Conservation (phyloP, 805 yeast species). For the Saturnispora silvae region DNA sequence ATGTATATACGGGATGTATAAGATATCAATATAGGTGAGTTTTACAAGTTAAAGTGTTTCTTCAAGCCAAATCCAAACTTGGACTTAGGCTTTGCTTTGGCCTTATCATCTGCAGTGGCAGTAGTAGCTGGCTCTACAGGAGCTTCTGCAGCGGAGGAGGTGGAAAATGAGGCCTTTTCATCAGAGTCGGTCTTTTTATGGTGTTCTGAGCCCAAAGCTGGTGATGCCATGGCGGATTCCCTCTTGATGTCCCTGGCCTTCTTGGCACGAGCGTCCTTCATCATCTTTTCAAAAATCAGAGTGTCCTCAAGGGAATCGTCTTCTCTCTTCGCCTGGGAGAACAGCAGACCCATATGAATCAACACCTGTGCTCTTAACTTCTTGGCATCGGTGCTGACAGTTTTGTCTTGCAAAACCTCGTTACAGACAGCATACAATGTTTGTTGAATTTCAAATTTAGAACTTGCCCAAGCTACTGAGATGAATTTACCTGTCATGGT, state of each 20-base stretch:
- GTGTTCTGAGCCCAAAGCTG: too few species aligned
- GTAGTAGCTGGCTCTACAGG: neutral
- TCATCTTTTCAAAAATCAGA: conserved; percentile 50
- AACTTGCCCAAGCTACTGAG: conserved; percentile 80
- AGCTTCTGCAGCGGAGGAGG: neutral
- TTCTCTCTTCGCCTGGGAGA: conserved; percentile 46
- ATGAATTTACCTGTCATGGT: conserved; percentile 68
- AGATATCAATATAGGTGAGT: too few species aligned
- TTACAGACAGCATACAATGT: conserved; percentile 67
- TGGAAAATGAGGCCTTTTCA: too few species aligned
- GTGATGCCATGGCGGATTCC: conserved; percentile 10
- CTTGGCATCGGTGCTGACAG: conserved; percentile 35
- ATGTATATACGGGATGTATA: too few species aligned
- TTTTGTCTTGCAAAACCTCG: conserved; percentile 47
- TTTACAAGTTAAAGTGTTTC: conserved; percentile 7
- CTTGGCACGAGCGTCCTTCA: conserved; percentile 25
- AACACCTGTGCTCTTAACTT: conserved; percentile 55
- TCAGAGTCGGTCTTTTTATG: too few species aligned
- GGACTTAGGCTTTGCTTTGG: conserved; percentile 1
- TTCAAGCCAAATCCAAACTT: conserved; percentile 9
- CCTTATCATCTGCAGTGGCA: neutral
- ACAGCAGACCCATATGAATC: conserved; percentile 51
- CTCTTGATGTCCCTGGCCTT: conserved; percentile 23
- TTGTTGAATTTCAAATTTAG: conserved; percentile 66
- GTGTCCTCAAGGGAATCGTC: conserved; percentile 69